Evolutionary conservation across 176 grass and related monocot genomes (phyloP).

Genomic region (Carex pumila): DNA sequence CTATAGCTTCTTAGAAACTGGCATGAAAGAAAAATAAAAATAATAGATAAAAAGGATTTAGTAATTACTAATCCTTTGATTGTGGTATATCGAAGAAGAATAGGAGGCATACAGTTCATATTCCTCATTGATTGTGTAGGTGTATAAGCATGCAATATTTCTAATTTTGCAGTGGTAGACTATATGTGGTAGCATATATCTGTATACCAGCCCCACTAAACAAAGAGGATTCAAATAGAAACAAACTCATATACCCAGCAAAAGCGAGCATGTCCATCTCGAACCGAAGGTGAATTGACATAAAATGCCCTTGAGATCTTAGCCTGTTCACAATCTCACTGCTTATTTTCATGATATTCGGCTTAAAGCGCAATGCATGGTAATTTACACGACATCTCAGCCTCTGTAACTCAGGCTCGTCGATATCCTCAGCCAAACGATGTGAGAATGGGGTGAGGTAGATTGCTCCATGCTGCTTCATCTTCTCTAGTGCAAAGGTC

Average conservation of each 20-base stretch:
- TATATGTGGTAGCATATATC: neutral
- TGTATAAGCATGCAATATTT: neutral
- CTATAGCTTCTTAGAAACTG: neutral
- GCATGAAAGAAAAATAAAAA: neutral
- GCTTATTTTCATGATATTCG: constrained; percentile 85
- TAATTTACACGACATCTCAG: constrained; percentile 98
- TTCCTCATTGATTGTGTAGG: neutral
- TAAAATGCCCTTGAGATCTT: constrained; percentile 73
- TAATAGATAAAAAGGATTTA: neutral
- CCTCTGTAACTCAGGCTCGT: constrained; percentile 84
- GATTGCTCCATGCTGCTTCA: constrained; percentile 85
- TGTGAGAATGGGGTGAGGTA: constrained; percentile 99
- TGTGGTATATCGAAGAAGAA: neutral
- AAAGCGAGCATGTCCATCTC: constrained; percentile 99
- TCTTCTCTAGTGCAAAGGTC: constrained; percentile 71
- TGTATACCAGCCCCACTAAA: neutral
- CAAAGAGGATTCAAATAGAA: neutral
- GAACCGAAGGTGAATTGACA: constrained; percentile 99
- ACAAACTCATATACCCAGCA: constrained; percentile 60
- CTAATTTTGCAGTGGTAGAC: neutral
- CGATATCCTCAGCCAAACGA: constrained; percentile 81
- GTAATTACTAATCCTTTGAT: neutral
- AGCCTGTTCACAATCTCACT: constrained; percentile 88
- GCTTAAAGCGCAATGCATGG: constrained; percentile 88
- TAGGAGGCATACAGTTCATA: neutral